A percentile compares a stretch with the other conserved stretches of the same genome.
These are phyloP conservation scores for Schizochytrium sp. DNA, from an alignment of 108 stramenopile genomes.

Conservation along the genomic window DNA sequence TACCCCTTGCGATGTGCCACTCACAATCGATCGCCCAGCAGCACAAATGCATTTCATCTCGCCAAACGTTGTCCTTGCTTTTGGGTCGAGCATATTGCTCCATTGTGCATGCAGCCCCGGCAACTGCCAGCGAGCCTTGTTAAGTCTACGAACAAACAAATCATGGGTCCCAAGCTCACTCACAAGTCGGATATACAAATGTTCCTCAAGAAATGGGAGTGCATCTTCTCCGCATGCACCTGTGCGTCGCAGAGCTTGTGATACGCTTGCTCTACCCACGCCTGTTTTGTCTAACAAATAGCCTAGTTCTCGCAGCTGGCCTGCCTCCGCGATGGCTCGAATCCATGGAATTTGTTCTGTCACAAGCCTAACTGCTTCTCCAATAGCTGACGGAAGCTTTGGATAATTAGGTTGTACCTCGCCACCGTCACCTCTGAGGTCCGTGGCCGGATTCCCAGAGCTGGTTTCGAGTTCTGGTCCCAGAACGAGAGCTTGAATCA, in stretches of 20 bases:
- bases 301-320: slow-evolving; percentile 12
- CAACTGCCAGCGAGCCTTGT: not conserved
- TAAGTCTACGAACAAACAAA: not conserved
- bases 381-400: not conserved
- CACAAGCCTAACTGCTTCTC: not conserved
- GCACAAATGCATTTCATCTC: slow-evolving; percentile 27
- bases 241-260: not conserved
- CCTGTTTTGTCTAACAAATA: not conserved
- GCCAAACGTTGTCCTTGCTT: not conserved
- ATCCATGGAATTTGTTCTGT: not conserved
- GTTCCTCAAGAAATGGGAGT: slow-evolving; percentile 4
- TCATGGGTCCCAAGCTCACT: not conserved
- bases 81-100: slow-evolving; percentile 28
- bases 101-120: slow-evolving; percentile 17
- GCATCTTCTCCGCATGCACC: not conserved
- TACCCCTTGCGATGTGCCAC: not conserved
- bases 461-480: too few relatives aligned
- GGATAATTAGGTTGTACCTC: too few relatives aligned
- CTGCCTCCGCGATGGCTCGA: slow-evolving; percentile 1
- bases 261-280: not conserved
- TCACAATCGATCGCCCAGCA: not conserved
- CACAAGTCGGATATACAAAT: not conserved
- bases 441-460: too few relatives aligned
- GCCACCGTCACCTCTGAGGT: too few relatives aligned
- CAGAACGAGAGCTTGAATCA: too few relatives aligned